Evolutionary conservation across 2,329 filamentous ascomycete genomes (phyloP), one percentile per base, ranked within the genome.

Genomic region (Dothideomycetes sp.): DNA sequence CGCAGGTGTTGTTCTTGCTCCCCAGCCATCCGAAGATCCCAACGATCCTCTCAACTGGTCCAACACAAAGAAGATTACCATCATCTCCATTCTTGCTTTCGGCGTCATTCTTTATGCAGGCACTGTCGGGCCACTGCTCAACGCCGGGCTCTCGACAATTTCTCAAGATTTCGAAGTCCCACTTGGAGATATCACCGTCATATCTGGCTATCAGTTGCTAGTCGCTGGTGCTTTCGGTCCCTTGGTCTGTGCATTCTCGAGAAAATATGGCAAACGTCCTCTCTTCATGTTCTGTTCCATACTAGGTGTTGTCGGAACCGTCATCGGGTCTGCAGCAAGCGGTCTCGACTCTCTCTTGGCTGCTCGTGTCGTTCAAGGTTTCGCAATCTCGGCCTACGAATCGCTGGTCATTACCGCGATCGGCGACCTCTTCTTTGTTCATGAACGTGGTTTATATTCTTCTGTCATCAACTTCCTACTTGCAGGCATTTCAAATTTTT

Each of bases 181-280:
- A 0, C 48, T 62, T 18, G 47, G 41, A 15, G 57, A 60, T 25
- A 57, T 61, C 37, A 61, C 59, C 4, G 51, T 59, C 22, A 57
- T 60, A 12, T 60, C 56, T 5, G 59, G 59, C n/a, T 62, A 61
- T 29, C 58, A 59, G 50, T 48, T 62, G 5, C 45, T 62, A 1
- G 58, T 60, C 4, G 57, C 57, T 4, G 58, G 51, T 4, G 45
- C 50, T 10, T 52, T 56, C n/a, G 59, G 58, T 2, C 58, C 58
- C 8, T 35, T 60, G 17, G 54, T 61, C 11, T 57, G 46, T 17
- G 56, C 58, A 0, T 48, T 48, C 8, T 53, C 53, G 20, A 24
- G 49, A 22, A 50, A 50, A 41, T 51, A 47, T 13, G 51, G 51
- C 38, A 52, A 52, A 18, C 50, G 51, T 3, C 49, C 45, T 4